phyloP scores from a whole-genome alignment of 495 filamentous ascomycete genomes.

The Margaritispora aquatica region DNA sequence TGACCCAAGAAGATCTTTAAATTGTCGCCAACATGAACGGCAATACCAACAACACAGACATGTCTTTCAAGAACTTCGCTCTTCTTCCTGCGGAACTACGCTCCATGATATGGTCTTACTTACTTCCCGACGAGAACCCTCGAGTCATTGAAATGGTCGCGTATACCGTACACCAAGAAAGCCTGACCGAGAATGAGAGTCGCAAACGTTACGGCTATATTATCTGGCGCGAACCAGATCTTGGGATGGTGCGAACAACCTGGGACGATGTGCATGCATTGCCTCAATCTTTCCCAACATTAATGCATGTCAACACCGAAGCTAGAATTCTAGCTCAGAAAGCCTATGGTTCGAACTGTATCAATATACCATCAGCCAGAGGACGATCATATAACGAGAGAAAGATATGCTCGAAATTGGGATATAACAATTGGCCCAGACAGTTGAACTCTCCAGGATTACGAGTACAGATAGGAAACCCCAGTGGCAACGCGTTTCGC shows the following conservation, averaged over 20 bases:
- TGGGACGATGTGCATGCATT: neutral
- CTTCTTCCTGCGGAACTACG: neutral
- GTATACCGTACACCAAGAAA: too few relatives aligned
- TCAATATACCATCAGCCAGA: neutral
- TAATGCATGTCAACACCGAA: neutral
- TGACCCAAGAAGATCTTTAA: too few relatives aligned
- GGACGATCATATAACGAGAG: neutral
- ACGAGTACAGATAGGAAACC: too few relatives aligned
- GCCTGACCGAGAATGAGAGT: too few relatives aligned
- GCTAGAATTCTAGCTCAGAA: neutral
- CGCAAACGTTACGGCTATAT: too few relatives aligned
- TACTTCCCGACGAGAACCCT: neutral
- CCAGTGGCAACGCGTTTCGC: too few relatives aligned
- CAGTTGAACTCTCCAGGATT: too few relatives aligned
- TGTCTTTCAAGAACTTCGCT: neutral
- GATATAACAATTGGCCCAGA: too few relatives aligned
- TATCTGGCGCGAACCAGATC: too few relatives aligned
- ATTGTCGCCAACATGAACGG: neutral
- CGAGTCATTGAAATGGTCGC: neutral
- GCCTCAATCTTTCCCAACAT: neutral
- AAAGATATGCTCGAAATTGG: neutral
- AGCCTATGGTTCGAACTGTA: too few relatives aligned
- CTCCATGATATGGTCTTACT: slow-evolving; percentile 7
- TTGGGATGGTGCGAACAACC: neutral
- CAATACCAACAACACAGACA: neutral